Evolutionary conservation across 306 rosid genomes (phyloP).

Genomic region (Acacia melanoxylon): DNA sequence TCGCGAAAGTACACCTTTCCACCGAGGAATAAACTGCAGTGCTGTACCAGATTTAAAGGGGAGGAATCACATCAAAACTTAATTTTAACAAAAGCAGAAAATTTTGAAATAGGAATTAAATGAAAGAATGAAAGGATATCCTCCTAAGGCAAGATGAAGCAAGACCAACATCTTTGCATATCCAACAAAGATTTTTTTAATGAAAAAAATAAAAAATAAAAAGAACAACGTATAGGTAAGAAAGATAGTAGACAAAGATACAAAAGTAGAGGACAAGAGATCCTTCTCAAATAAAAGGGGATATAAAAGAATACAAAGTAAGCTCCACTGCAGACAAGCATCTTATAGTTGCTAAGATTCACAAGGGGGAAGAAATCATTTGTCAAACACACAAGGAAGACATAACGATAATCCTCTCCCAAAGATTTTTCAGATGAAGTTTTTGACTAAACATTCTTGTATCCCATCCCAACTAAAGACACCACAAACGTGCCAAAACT

Average conservation of each 20-base stretch:
- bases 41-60: constrained; percentile 58
- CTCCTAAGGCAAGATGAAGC: neutral
- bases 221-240: neutral
- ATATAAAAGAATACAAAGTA: neutral
- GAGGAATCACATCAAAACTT: constrained; percentile 32
- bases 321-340: neutral
- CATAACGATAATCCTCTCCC: neutral
- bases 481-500: neutral
- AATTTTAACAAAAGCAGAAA: neutral
- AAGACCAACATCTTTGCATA: neutral
- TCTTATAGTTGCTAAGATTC: neutral
- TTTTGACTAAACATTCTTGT: neutral
- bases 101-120: neutral
- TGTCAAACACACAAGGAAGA: neutral
- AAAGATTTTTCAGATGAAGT: neutral
- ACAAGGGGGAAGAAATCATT: neutral
- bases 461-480: neutral
- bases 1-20: constrained; percentile 92
- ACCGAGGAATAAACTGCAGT: constrained; percentile 80
- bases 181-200: neutral
- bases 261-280: neutral
- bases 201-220: neutral
- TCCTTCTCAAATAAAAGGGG: neutral
- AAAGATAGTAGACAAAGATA: neutral
- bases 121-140: neutral